Evolutionary conservation across 2,329 filamentous ascomycete genomes (phyloP).

Genomic region (Trichoderma sp.): DNA sequence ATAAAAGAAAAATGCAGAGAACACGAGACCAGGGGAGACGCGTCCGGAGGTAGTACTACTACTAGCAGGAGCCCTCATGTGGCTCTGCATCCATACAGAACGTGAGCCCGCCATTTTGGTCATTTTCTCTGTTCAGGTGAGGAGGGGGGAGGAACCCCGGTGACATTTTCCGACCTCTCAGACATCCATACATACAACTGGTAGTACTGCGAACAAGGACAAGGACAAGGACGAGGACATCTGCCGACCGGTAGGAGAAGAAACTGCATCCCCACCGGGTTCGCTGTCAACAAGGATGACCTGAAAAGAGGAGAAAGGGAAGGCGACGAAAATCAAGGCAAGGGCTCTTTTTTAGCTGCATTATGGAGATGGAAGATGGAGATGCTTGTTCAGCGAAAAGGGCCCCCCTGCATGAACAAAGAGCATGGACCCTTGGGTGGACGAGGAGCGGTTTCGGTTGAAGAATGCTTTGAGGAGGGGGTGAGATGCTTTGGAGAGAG

Average conservation of each 20-base stretch:
- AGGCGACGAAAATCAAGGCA: slow-evolving; percentile 6
- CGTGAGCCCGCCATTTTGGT: not conserved
- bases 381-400: not conserved
- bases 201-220: no score
- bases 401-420: not conserved
- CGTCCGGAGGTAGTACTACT: not conserved
- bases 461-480: no score
- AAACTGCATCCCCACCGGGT: not conserved
- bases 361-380: not conserved
- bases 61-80: slow-evolving; percentile 9
- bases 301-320: not conserved
- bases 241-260: no score
- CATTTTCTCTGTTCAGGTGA: slow-evolving; percentile 25
- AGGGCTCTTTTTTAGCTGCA: not conserved
- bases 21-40: not conserved
- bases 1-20: not conserved
- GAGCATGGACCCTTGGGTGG: not conserved
- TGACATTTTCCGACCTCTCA: slow-evolving; percentile 9
- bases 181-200: no score
- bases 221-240: no score
- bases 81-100: not conserved
- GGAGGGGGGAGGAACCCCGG: slow-evolving; percentile 5
- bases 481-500: no score
- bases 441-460: no score
- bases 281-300: not conserved